phyloP scores from a whole-genome alignment of 768 basidiomycete genomes.

The Rhizopogon vinicolor region DNA sequence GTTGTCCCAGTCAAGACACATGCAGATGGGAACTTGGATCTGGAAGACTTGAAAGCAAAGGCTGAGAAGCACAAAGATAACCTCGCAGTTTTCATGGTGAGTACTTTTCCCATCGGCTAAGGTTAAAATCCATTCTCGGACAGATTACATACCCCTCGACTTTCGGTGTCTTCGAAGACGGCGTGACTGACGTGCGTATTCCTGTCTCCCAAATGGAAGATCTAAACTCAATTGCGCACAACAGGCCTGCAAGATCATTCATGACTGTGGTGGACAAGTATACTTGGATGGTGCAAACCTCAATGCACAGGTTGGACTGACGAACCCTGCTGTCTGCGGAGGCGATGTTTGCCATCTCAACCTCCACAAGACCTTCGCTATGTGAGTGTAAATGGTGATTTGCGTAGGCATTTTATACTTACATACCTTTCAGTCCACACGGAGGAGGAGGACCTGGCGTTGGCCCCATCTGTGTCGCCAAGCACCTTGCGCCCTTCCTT shows the following conservation, averaged over 20 bases:
- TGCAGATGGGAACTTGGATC: constrained; percentile 82
- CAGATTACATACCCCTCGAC: constrained; percentile 97
- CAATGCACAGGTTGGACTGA: constrained; percentile 90
- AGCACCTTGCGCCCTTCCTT: constrained; percentile 93
- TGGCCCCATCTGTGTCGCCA: constrained; percentile 91
- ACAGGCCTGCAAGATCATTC: constrained; percentile 89
- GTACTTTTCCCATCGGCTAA: constrained; percentile 16
- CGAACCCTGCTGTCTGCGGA: constrained; percentile 91
- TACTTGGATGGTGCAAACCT: constrained; percentile 95
- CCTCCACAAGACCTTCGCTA: constrained; percentile 96
- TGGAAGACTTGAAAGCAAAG: constrained; percentile 80
- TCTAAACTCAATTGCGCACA: neutral
- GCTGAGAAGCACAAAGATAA: constrained; percentile 89
- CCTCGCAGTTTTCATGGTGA: constrained; percentile 93
- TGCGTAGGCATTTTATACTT: neutral
- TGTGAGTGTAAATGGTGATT: constrained; percentile 42
- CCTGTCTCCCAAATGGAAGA: neutral
- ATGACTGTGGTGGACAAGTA: constrained; percentile 94
- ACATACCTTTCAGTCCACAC: constrained; percentile 61
- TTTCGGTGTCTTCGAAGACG: constrained; percentile 95
- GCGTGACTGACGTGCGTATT: constrained; percentile 62
- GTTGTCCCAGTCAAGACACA: constrained; percentile 94
- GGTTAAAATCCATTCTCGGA: constrained; percentile 6
- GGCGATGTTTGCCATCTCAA: constrained; percentile 99
- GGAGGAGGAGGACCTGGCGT: constrained; percentile 97